A percentile compares a stretch with the other conserved stretches of the same genome.
These are phyloP conservation scores for Claviceps pazoutovae DNA, from an alignment of 2,329 filamentous ascomycete species.

Conservation along the genomic window DNA sequence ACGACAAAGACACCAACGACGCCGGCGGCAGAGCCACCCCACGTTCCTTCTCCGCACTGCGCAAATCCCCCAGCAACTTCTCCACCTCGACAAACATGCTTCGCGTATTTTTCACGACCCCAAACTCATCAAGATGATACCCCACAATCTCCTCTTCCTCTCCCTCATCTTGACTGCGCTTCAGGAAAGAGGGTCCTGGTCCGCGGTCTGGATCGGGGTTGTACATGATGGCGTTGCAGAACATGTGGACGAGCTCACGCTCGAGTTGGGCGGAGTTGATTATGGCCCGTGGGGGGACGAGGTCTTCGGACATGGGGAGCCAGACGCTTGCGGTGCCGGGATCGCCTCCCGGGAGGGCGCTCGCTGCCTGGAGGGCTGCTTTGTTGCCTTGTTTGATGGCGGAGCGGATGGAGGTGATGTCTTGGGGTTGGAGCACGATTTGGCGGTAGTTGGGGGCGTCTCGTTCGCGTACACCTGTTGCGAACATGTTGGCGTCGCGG, in stretches of 20 bases:
- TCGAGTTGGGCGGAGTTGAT: slow-evolving; percentile 89
- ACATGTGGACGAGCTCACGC: slow-evolving; percentile 89
- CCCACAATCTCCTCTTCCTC: slow-evolving; percentile 35
- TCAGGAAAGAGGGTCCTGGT: slow-evolving; percentile 48
- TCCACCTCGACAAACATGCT: slow-evolving; percentile 87
- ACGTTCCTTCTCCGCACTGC: slow-evolving; percentile 52
- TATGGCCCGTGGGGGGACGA: slow-evolving; percentile 76
- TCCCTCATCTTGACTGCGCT: slow-evolving; percentile 28
- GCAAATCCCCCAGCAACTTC: slow-evolving; percentile 60
- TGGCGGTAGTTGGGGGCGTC: slow-evolving; percentile 65
- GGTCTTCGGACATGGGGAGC: slow-evolving; percentile 58
- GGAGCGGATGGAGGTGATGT: slow-evolving; percentile 63
- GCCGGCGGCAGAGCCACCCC: slow-evolving; percentile 19
- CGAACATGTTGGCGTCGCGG: slow-evolving; percentile 67
- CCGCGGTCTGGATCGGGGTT: slow-evolving; percentile 70
- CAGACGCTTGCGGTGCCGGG: slow-evolving; percentile 42
- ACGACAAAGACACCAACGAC: slow-evolving; percentile 10
- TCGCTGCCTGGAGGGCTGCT: slow-evolving; percentile 45
- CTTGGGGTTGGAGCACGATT: slow-evolving; percentile 60
- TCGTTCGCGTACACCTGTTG: slow-evolving; percentile 57
- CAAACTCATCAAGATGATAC: slow-evolving; percentile 65
- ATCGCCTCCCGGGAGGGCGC: slow-evolving; percentile 45
- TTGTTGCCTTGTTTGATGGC: slow-evolving; percentile 62
- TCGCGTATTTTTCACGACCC: slow-evolving; percentile 72
- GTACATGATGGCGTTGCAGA: slow-evolving; percentile 97